Evolutionary conservation across 257 asterid species (phyloP).

Genomic region (Solanum rostratum): DNA sequence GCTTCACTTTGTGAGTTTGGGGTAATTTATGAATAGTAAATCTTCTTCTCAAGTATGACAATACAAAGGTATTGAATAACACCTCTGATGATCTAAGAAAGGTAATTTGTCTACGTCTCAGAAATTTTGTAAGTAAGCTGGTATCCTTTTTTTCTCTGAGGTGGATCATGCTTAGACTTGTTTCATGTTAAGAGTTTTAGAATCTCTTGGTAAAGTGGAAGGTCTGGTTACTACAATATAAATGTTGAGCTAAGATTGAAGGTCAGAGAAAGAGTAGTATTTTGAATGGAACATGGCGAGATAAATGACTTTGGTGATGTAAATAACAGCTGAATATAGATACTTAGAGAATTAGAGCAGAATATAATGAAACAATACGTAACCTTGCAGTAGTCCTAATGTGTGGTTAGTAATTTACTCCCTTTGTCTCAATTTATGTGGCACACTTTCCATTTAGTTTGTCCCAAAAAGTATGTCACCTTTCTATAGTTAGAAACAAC

Average conservation of each 20-base stretch:
- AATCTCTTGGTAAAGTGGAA: background rate
- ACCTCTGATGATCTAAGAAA: background rate
- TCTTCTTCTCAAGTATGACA: background rate
- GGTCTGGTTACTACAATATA: background rate
- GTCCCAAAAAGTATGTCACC: background rate
- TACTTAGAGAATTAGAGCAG: background rate
- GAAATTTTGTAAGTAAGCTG: background rate
- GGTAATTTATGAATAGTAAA: background rate
- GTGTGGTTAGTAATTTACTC: background rate
- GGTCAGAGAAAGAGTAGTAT: background rate
- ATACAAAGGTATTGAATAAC: background rate
- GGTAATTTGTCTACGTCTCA: background rate
- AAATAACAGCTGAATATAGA: background rate
- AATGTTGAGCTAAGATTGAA: background rate
- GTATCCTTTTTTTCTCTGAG: background rate
- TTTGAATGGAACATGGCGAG: background rate
- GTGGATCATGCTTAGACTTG: background rate
- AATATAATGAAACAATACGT: background rate
- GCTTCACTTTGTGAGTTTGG: background rate
- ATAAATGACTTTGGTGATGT: background rate
- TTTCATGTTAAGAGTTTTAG: background rate
- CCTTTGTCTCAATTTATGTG: background rate
- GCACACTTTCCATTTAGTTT: background rate
- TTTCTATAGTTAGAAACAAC: background rate
- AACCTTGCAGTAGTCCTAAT: background rate